Conservation (phyloP, 2,329 filamentous ascomycete species). For the Aureobasidium sp. region DNA sequence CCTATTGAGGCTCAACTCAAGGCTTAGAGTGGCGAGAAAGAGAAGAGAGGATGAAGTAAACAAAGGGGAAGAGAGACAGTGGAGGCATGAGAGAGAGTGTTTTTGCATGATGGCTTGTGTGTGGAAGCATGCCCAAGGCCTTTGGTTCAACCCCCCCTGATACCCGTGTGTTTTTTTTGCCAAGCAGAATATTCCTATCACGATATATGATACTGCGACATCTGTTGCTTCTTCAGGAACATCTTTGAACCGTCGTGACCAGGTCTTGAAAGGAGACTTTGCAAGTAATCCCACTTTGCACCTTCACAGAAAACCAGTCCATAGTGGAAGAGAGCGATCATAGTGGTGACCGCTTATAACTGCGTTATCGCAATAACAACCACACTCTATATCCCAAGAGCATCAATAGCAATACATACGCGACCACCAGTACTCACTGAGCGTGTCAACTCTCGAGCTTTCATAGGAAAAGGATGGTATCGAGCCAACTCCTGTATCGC, state of each 20-base stretch:
- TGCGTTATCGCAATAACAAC: too few species aligned
- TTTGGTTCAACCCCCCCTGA: neutral
- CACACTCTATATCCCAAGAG: too few species aligned
- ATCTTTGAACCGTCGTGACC: neutral
- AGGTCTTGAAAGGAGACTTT: neutral
- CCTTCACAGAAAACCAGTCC: too few species aligned
- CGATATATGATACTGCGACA: neutral
- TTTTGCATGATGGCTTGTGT: neutral
- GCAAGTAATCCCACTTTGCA: too few species aligned
- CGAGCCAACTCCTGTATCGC: too few species aligned
- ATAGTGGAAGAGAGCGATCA: too few species aligned
- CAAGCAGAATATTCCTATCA: neutral
- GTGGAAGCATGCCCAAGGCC: neutral
- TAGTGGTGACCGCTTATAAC: too few species aligned
- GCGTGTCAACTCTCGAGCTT: too few species aligned
- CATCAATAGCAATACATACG: too few species aligned
- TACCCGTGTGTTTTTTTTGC: constrained; percentile 7
- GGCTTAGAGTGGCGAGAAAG: constrained; percentile 10
- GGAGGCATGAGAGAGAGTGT: neutral
- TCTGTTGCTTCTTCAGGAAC: neutral
- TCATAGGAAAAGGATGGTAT: too few species aligned
- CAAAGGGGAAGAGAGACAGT: neutral
- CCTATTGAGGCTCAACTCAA: constrained; percentile 66
- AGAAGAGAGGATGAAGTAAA: neutral
- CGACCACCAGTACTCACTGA: too few species aligned